Percentiles rank a stretch among this genome's conserved stretches.
Evolutionary conservation across 2,329 filamentous ascomycete species (phyloP).

Genomic region (Clarireedia sp.): DNA sequence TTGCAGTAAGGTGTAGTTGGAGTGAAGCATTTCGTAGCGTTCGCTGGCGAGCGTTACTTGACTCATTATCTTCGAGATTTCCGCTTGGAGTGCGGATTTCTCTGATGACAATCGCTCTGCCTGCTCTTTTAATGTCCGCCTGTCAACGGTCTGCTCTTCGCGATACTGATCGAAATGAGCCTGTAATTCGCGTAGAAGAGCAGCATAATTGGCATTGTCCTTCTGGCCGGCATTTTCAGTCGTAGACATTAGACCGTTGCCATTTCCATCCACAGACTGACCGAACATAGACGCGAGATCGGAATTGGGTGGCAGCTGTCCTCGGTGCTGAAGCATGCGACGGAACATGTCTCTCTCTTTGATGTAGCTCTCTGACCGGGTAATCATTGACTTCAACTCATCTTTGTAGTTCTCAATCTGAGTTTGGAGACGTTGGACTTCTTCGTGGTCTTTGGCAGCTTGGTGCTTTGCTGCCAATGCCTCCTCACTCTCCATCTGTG

Average conservation of each 20-base stretch:
- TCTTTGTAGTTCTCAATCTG: conserved; percentile 75
- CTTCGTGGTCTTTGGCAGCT: conserved; percentile 56
- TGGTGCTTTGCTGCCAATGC: conserved; percentile 59
- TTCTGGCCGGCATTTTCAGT: conserved; percentile 47
- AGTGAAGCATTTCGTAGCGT: conserved; percentile 81
- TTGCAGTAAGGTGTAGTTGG: conserved; percentile 77
- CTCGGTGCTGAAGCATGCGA: conserved; percentile 76
- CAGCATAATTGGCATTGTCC: conserved; percentile 62
- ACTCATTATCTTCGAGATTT: conserved; percentile 71
- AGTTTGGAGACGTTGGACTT: conserved; percentile 64
- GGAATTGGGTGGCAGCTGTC: conserved; percentile 47
- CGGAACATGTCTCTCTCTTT: conserved; percentile 97
- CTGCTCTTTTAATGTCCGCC: conserved; percentile 76
- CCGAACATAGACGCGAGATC: conserved; percentile 65
- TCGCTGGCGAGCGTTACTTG: conserved; percentile 76
- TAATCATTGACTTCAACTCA: conserved; percentile 72
- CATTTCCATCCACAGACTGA: conserved; percentile 54
- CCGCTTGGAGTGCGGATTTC: conserved; percentile 73
- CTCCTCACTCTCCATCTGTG: conserved; percentile 86
- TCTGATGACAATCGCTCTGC: conserved; percentile 73
- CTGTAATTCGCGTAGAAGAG: conserved; percentile 79
- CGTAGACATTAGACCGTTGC: conserved; percentile 47
- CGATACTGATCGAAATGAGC: conserved; percentile 84
- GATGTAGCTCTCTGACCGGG: conserved; percentile 85
- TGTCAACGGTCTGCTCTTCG: conserved; percentile 74